These are phyloP conservation scores for Penicillium paradoxum DNA, from an alignment of 495 filamentous ascomycete species.

Conservation along the genomic window DNA sequence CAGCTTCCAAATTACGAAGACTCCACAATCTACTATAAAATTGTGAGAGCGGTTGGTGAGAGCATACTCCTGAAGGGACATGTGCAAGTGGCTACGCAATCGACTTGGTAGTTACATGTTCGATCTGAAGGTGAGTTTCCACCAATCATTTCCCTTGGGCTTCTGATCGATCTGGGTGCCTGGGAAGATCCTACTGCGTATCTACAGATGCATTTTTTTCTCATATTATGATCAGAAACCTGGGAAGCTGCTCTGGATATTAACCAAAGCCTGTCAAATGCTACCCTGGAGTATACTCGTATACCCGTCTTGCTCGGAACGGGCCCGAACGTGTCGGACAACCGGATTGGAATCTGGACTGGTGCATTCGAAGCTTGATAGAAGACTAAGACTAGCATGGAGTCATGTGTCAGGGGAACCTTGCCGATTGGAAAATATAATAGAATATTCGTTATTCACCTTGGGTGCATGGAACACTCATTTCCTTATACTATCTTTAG, in stretches of 20 bases:
- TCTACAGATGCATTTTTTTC: too few relatives aligned
- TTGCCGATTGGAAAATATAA: neutral
- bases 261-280: too few relatives aligned
- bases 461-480: neutral
- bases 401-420: neutral
- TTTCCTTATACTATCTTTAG: neutral
- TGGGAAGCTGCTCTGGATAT: too few relatives aligned
- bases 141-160: neutral
- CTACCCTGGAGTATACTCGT: too few relatives aligned
- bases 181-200: too few relatives aligned
- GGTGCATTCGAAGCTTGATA: neutral
- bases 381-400: neutral
- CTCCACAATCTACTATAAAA: neutral
- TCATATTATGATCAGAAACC: too few relatives aligned
- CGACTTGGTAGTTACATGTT: slow-evolving; percentile 1
- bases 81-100: neutral
- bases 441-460: neutral
- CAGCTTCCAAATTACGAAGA: slow-evolving; percentile 13
- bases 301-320: neutral
- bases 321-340: slow-evolving; percentile 1
- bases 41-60: too few relatives aligned
- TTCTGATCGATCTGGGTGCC: neutral
- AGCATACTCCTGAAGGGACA: too few relatives aligned
- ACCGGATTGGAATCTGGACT: slow-evolving; percentile 6
- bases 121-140: neutral